Evolutionary conservation across 2,329 filamentous ascomycete species (phyloP), one percentile per base, ranked within the genome.

Genomic region (Pyrenochaeta sp.): DNA sequence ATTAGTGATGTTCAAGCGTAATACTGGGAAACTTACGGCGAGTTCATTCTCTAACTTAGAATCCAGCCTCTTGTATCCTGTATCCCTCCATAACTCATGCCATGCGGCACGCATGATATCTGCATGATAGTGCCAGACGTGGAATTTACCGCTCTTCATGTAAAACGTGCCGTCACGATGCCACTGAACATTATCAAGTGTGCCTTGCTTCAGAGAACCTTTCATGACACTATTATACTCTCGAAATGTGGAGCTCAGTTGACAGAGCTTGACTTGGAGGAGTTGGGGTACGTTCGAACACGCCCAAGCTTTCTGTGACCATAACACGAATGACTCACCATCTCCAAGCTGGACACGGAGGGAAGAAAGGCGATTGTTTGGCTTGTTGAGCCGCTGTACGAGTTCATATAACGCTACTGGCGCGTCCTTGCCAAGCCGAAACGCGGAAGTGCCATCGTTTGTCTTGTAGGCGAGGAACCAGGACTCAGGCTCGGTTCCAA

Each of bases 381-480:
- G 43, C 6, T 14, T 40, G 11, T 41, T 37, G 14, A 54, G 20
- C 0, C 36, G 12, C 1, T 51, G 18, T 9, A 71, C 37, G 50
- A 62, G 64, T 1, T 42, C 21, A 1, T 18, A 30, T 7, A 68
- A 40, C 2, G 51, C 43, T 4, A 11, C 4, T 6, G 66, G 67
- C 1, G 51, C 48, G 12, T 14, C 43, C 2, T 40, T 17, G 15
- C 68, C 66, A 37, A 53, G 36, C 11, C 51, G 57, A 30, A 55
- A 56, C 4, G 21, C 21, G 12, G 21, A 39, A 1, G 17, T 37
- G 18, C 64, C 63, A 27, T 66, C 42, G 10, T 23, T 27, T 37
- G 56, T 51, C 49, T 70, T 54, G 23, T 57, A 69, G 0, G 47
- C 45, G 27, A 72, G 63, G 60, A 73, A 73, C 64, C 63, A 74